Percentiles rank a stretch among this genome's conserved stretches.
Conservation (phyloP, 805 yeast species). For the Zygotorulaspora danielsina region DNA sequence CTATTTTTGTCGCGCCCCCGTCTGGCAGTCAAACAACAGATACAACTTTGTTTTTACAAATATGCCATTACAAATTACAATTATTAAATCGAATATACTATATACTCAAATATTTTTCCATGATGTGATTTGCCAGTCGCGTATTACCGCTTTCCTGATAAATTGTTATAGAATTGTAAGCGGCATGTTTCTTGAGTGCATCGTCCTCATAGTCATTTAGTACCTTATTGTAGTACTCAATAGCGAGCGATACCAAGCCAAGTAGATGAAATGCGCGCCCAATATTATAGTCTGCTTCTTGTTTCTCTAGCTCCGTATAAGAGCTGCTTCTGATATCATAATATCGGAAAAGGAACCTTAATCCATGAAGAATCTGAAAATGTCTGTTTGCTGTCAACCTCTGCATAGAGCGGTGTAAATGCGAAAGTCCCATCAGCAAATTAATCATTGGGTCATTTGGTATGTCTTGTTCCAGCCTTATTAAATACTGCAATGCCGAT, state of each 20-base stretch:
- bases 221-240: conserved; percentile 67
- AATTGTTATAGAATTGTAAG: conserved; percentile 74
- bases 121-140: conserved; percentile 55
- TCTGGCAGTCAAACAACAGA: no score
- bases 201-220: conserved; percentile 50
- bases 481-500: conserved; percentile 74
- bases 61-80: no score
- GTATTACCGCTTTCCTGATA: conserved; percentile 74
- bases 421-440: conserved; percentile 70
- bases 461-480: conserved; percentile 61
- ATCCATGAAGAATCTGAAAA: conserved; percentile 80
- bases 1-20: no score
- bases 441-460: conserved; percentile 77
- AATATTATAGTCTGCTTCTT: conserved; percentile 77
- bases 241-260: conserved; percentile 72
- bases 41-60: no score
- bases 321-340: conserved; percentile 44
- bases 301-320: conserved; percentile 44
- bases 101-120: conserved; percentile 60
- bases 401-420: conserved; percentile 88
- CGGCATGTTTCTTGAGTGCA: conserved; percentile 72
- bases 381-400: conserved; percentile 82
- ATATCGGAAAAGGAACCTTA: conserved; percentile 74
- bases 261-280: conserved; percentile 83
- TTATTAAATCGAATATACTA: no score